A percentile compares a stretch with the other conserved stretches of the same genome.
phyloP scores from a whole-genome alignment of 352 stramenopile genomes.

The Phytophthora pini region DNA sequence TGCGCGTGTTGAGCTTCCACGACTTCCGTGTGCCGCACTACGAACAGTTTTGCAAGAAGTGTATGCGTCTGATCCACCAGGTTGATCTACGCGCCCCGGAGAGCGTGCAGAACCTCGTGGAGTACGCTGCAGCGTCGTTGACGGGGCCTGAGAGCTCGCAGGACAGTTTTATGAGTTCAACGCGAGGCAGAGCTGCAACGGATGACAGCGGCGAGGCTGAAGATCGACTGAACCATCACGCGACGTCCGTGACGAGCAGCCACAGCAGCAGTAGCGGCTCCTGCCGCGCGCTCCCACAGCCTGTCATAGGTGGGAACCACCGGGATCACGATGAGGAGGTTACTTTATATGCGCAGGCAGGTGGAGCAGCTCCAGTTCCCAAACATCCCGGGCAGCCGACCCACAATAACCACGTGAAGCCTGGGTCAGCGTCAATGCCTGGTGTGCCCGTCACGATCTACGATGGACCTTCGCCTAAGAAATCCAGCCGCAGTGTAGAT shows the following conservation, averaged over 20 bases:
- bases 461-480: conserved; percentile 15
- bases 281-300: conserved; percentile 30
- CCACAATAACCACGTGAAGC: conserved; percentile 24
- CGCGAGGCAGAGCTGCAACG: conserved; percentile 36
- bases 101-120: conserved; percentile 46
- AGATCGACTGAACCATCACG: conserved; percentile 8
- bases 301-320: conserved; percentile 25
- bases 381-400: conserved; percentile 24
- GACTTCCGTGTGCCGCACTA: conserved; percentile 63
- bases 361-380: conserved; percentile 14
- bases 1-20: conserved; percentile 64
- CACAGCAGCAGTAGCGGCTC: conserved; percentile 39
- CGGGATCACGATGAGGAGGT: conserved; percentile 10
- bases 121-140: conserved; percentile 47
- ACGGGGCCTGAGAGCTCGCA: conserved; percentile 29
- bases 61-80: conserved; percentile 64
- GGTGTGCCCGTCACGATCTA: conserved; percentile 35
- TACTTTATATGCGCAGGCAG: conserved; percentile 9
- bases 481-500: conserved; percentile 34
- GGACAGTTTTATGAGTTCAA: conserved; percentile 25
- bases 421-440: conserved; percentile 32
- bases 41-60: conserved; percentile 77
- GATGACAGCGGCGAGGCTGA: conserved; percentile 41
- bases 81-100: conserved; percentile 65
- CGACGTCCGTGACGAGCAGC: conserved; percentile 30